phyloP scores from a whole-genome alignment of 106 monocot species.

The Posidonia australis region DNA sequence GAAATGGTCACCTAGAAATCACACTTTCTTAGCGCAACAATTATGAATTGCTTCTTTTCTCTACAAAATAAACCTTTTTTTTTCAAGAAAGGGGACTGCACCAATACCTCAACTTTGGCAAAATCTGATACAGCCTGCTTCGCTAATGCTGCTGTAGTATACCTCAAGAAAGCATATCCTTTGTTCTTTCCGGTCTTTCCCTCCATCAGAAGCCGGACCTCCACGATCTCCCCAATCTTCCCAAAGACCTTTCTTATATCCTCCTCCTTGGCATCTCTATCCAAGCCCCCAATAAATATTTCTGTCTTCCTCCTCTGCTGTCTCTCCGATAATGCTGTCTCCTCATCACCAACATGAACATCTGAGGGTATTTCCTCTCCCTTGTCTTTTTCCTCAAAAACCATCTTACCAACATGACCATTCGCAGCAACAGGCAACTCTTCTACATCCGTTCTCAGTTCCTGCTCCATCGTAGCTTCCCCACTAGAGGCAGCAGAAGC shows the following conservation, averaged over 20 bases:
- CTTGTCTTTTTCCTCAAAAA: constrained; percentile 11
- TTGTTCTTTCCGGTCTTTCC: constrained; percentile 62
- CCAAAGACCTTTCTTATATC: constrained; percentile 70
- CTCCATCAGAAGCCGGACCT: constrained; percentile 74
- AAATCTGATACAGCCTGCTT: constrained; percentile 65
- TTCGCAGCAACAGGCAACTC: neutral
- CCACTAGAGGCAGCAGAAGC: neutral
- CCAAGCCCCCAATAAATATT: constrained; percentile 76
- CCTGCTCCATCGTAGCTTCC: neutral
- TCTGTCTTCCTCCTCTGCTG: constrained; percentile 60
- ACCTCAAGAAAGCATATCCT: constrained; percentile 74
- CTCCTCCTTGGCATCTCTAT: constrained; percentile 66
- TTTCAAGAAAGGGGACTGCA: neutral
- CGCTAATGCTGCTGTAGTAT: constrained; percentile 45
- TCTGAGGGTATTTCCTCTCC: neutral
- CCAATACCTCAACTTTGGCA: constrained; percentile 69
- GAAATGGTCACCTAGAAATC: too few relatives aligned
- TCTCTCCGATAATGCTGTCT: constrained; percentile 32
- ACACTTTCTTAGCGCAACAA: too few relatives aligned
- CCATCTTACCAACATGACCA: neutral
- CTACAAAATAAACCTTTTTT: too few relatives aligned
- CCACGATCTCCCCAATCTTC: constrained; percentile 60
- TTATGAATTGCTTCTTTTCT: too few relatives aligned
- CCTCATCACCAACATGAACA: constrained; percentile 1
- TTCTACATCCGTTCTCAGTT: neutral